Evolutionary conservation across 2,329 filamentous ascomycete genomes (phyloP), one percentile per base, ranked within the genome.

Genomic region (Elsinoe ampelina): DNA sequence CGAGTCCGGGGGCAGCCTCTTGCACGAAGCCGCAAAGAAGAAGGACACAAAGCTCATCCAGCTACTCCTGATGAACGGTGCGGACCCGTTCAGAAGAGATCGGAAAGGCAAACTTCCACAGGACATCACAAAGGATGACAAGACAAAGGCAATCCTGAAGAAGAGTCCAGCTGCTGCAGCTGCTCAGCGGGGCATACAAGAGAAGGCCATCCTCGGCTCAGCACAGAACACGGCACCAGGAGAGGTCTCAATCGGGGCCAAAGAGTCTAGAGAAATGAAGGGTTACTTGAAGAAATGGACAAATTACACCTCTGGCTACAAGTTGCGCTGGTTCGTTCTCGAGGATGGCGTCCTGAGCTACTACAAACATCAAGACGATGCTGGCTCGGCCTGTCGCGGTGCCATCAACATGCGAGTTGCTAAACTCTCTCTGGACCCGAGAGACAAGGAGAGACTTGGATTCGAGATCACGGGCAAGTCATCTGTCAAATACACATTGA

Each of bases 211-310:
- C 2, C 79, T 98, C 13, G 92, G 90, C 1, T 89, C 87, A 5
- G 72, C 75, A 2, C 39, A 45, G 20, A 30, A 26, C 39, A 39
- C 38, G 4, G 41, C 41, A 13, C 39, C 54, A 7, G 71, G 67
- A 2, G 71, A 71, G 11, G 62, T 62, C 62, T 62, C 60, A 13
- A 43, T 60, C 8, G 87, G 86, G 22, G 86, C 87, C 13, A 90
- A 92, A 63, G 93, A 98, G 67, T 87, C 88, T 15, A 81, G 91
- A 48, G 92, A 97, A 72, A 97, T 98, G 88, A 96, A 95, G 74
- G 93, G 93, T 5, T 98, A 97, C 70, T 77, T 98, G 57, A 97
- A 96, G 74, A 98, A 98, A 71, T 98, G 93, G 93, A 98, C 93
- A 48, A 98, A 98, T 70, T 98, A 98, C 70, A 91, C 92, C 19